Percentiles rank a stretch among this genome's conserved stretches.
Conservation (phyloP, 1,284 basidiomycete genomes). For the Porodaedalea pini region DNA sequence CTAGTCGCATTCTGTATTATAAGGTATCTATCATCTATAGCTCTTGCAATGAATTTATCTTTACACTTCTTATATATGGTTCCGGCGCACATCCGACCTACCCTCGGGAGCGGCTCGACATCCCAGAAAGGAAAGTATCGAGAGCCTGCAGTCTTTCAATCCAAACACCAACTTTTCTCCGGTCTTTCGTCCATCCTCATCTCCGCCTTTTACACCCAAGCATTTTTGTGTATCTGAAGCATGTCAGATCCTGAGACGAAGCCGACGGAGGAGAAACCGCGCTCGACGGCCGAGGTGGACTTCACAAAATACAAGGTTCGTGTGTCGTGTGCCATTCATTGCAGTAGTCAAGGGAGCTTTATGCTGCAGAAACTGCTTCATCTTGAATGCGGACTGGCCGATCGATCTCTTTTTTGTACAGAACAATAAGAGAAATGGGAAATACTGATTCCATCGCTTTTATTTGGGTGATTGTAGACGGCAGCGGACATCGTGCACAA, state of each 20-base stretch:
- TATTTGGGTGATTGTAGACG: slow-evolving; percentile 43
- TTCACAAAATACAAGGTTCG: slow-evolving; percentile 80
- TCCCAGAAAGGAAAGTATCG: too few species aligned
- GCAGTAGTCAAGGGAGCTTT: neutral
- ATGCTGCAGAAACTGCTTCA: neutral
- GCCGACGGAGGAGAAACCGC: slow-evolving; percentile 43
- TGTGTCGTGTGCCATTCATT: neutral
- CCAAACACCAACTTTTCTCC: neutral
- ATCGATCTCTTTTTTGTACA: neutral
- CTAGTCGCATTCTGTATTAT: too few species aligned
- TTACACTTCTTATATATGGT: too few species aligned
- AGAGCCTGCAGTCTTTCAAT: neutral
- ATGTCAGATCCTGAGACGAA: slow-evolving; percentile 16
- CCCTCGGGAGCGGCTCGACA: too few species aligned
- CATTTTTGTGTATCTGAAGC: neutral
- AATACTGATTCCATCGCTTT: slow-evolving; percentile 7
- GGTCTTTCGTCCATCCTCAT: neutral
- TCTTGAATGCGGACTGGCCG: neutral
- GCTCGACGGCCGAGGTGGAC: slow-evolving; percentile 63
- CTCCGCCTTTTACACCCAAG: neutral
- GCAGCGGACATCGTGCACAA: slow-evolving; percentile 88
- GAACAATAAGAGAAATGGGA: slow-evolving; percentile 18
- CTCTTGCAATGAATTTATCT: too few species aligned
- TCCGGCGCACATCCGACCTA: too few species aligned
- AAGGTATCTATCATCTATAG: too few species aligned